Percentiles rank a stretch among this genome's conserved stretches.
Evolutionary conservation across 1,284 basidiomycete genomes (phyloP).

Genomic region (Marasmius fiardii): DNA sequence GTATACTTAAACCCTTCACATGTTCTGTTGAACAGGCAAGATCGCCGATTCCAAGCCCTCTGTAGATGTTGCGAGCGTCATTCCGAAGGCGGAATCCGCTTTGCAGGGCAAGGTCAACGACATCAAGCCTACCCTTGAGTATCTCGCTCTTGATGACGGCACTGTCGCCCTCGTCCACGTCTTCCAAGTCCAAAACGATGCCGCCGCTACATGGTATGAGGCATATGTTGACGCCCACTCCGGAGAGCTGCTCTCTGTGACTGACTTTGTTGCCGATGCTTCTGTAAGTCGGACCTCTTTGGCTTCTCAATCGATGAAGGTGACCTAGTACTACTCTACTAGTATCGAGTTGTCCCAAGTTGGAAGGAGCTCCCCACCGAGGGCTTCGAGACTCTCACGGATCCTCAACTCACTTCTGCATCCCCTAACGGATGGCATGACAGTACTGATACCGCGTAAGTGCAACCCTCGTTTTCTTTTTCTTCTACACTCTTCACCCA

Average conservation of each 20-base stretch:
- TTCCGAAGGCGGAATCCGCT: constrained; percentile 24
- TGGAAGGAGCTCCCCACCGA: constrained; percentile 26
- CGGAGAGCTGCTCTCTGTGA: constrained; percentile 50
- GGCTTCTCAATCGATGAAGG: background rate
- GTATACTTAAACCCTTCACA: constrained; percentile 7
- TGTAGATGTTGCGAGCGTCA: constrained; percentile 24
- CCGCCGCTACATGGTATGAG: constrained; percentile 53
- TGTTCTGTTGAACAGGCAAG: constrained; percentile 20
- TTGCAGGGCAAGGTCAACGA: constrained; percentile 30
- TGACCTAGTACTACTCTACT: background rate
- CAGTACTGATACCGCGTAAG: constrained; percentile 20
- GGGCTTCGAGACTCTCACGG: constrained; percentile 29
- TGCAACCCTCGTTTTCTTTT: background rate
- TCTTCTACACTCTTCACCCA: background rate
- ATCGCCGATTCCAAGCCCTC: constrained; percentile 29
- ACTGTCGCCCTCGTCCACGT: constrained; percentile 46
- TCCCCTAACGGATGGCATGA: constrained; percentile 18
- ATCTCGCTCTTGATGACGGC: constrained; percentile 40
- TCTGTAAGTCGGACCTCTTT: constrained; percentile 30
- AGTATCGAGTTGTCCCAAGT: constrained; percentile 36
- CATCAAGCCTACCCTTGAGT: constrained; percentile 30
- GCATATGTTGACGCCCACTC: constrained; percentile 58
- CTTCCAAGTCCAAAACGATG: constrained; percentile 51
- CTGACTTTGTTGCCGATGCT: constrained; percentile 49
- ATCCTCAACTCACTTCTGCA: constrained; percentile 30